Evolutionary conservation across 2,329 filamentous ascomycete genomes (phyloP), one percentile per base, ranked within the genome.

Genomic region (Diaporthe sp.): DNA sequence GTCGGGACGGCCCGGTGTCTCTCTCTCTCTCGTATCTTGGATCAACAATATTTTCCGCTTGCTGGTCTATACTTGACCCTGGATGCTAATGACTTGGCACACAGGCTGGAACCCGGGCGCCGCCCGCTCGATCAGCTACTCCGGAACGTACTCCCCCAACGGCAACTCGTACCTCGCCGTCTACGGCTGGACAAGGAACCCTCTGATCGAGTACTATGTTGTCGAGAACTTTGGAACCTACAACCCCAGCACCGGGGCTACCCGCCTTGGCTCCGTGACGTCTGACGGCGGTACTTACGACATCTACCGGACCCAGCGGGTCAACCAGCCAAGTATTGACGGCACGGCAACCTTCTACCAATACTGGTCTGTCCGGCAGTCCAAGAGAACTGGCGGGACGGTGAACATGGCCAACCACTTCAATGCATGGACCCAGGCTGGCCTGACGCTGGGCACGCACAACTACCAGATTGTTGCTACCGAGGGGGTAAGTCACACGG

Each of bases 401-500:
- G 86, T 91, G 75, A 88, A 84, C 38, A 85, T 84, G 54, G 81
- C 79, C 69, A 87, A 85, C 77, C 89, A 90, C 81, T 89, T 90
- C 77, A 83, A 86, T 78, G 87, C 87, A n/a, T 90, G 89, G 89
- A 77, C 79, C 5, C 79, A 81, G 75, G 74, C 80, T 30, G 88
- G 88, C 17, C 79, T 88, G 79, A 82, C 81, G 54, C 79, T 90
- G 15, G 88, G 88, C 6, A 82, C 79, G 66, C 85, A 87, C 79
- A 83, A 89, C 80, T 90, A 90, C 82, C 85, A 87, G 85, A 89
- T 90, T 74, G 81, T 89, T 5, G 87, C 87, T 9, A 88, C 86
- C 5, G 87, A 89, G 81, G 87, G 87, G 28, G 61, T 67, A 17
- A 67, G 61, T 67, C 22, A 35, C 22, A 35, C 5, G 9, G 38